A percentile compares a stretch with the other conserved stretches of the same genome.
Evolutionary conservation across 805 yeast genomes (phyloP).

Genomic region (Yamadazyma philogaea): DNA sequence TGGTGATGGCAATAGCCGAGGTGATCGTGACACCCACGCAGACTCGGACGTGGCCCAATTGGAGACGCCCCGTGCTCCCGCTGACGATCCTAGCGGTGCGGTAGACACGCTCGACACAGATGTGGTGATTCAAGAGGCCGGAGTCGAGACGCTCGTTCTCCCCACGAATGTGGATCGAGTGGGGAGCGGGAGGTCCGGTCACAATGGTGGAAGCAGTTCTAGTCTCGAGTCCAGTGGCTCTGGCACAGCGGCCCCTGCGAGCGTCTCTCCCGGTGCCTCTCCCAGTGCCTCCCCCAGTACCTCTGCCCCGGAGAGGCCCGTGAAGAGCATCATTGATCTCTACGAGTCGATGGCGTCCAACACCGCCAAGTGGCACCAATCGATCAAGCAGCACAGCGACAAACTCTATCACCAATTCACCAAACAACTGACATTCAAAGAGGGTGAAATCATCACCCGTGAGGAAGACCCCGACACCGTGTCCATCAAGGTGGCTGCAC

Average conservation of each 20-base stretch:
- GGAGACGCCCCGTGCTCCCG: not conserved
- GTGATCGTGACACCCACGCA: not conserved
- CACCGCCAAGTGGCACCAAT: constrained; percentile 17
- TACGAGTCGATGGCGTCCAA: constrained; percentile 21
- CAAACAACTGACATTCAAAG: not conserved
- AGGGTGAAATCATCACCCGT: not conserved
- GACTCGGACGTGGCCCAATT: too few species aligned
- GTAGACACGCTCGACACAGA: not conserved
- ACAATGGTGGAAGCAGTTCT: not conserved
- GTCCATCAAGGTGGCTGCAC: constrained; percentile 1
- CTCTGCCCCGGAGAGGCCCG: not conserved
- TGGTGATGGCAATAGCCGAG: not conserved
- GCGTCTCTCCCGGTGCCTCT: not conserved
- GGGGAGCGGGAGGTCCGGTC: not conserved
- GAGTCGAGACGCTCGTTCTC: constrained; percentile 17
- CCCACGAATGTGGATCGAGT: not conserved
- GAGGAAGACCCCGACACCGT: constrained; percentile 1
- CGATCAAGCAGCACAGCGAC: constrained; percentile 22
- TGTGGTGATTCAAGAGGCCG: constrained; percentile 4
- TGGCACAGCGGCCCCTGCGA: not conserved
- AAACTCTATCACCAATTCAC: constrained; percentile 15
- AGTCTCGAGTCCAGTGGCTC: not conserved
- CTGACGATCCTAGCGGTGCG: not conserved
- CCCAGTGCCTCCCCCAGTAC: not conserved
- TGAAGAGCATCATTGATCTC: constrained; percentile 19